These are phyloP conservation scores for Colletotrichum echinochloae DNA, from an alignment of 2,329 filamentous ascomycete genomes.

Conservation along the genomic window DNA sequence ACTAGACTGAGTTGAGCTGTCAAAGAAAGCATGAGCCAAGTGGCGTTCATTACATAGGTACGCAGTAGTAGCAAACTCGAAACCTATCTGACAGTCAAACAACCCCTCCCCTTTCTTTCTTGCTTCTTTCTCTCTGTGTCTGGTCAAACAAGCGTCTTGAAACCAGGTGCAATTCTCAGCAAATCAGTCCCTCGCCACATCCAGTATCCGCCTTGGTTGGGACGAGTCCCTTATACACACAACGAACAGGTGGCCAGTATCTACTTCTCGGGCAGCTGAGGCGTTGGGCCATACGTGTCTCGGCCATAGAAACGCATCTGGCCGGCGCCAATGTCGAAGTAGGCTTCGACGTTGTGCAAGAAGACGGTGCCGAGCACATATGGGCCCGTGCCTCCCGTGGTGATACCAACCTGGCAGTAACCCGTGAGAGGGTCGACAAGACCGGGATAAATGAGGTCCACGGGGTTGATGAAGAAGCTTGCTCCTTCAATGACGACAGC, in stretches of 20 bases:
- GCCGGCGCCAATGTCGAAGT: constrained; percentile 61
- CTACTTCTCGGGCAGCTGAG: constrained; percentile 27
- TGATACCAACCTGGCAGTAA: constrained; percentile 61
- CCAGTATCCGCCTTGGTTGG: not conserved
- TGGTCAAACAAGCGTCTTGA: constrained; percentile 12
- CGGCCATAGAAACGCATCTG: constrained; percentile 58
- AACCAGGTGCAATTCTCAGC: not conserved
- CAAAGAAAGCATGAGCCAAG: constrained; percentile 19
- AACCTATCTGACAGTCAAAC: constrained; percentile 32
- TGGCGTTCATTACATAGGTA: constrained; percentile 25
- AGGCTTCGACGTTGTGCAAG: constrained; percentile 62
- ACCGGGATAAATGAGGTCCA: constrained; percentile 60
- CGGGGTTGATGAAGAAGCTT: constrained; percentile 61
- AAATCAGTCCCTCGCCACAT: constrained; percentile 6
- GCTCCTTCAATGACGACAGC: constrained; percentile 58
- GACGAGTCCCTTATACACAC: not conserved
- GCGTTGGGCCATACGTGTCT: constrained; percentile 34
- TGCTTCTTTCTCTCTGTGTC: constrained; percentile 4
- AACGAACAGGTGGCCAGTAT: not conserved
- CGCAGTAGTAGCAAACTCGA: no score
- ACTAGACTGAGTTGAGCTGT: not conserved
- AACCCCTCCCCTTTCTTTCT: no score
- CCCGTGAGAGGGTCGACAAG: constrained; percentile 58
- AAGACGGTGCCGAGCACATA: constrained; percentile 64
- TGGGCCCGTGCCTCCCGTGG: constrained; percentile 58